Conservation (phyloP, 83 land plant genomes). For the Picea engelmannii region DNA sequence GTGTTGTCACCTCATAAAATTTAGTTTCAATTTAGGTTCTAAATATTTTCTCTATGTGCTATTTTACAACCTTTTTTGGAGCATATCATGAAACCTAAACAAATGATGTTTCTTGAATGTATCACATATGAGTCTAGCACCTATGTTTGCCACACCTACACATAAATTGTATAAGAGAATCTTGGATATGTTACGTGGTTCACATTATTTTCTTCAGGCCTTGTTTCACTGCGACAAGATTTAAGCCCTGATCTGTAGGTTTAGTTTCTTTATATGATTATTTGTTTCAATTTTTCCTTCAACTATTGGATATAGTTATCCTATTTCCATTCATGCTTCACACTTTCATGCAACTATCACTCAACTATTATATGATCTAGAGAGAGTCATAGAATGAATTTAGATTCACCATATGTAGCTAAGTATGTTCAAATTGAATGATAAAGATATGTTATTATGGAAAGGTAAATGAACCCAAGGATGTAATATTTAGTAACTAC, state of each 20-base stretch:
- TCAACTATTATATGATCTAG: no score
- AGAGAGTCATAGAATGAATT: no score
- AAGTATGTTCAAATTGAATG: no score
- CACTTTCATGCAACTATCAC: no score
- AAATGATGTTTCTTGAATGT: not conserved
- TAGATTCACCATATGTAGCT: no score
- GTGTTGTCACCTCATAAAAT: no score
- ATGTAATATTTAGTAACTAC: no score
- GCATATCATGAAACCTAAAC: not conserved
- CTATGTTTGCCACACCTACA: not conserved
- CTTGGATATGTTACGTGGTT: not conserved
- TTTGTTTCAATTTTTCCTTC: not conserved
- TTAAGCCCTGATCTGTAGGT: slow-evolving; percentile 10
- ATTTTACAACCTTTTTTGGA: no score
- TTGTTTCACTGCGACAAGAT: slow-evolving; percentile 19
- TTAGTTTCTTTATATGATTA: not conserved
- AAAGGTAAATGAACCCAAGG: no score
- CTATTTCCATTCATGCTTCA: not conserved
- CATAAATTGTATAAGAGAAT: not conserved
- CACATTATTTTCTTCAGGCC: slow-evolving; percentile 2
- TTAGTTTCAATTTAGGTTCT: no score
- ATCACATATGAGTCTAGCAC: not conserved
- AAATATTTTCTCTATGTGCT: no score
- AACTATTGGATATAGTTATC: not conserved
- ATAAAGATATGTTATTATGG: no score